Evolutionary conservation across 495 filamentous ascomycete species (phyloP), one percentile per base, ranked within the genome.

Genomic region (Penicillium arizonense): DNA sequence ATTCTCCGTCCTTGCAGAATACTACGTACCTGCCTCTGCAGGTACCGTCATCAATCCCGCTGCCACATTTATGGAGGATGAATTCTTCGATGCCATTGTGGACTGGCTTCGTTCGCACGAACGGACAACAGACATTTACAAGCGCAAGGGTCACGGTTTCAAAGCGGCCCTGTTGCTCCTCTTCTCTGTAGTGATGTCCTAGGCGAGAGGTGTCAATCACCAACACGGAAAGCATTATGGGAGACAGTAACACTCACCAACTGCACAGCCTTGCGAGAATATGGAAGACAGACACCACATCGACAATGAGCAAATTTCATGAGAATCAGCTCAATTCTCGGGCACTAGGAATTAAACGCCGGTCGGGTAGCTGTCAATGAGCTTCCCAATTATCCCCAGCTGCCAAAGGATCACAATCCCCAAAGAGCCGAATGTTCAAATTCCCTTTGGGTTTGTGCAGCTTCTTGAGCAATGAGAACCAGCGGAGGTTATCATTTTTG

Each of bases 401-500:
- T 20, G 10, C 12, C 39, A 24, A 20, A 13, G 4, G 3, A 12
- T 26, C 1, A 42, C 5, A 24, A 1, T 24, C 5, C 18, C 8
- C 18, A 18, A 42, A 24, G 20, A 11, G 9, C 24, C 8, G 10
- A 42, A 23, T 1, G 16, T 13, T 42, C 39, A 13, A 48, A 40
- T 49, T 26, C 30, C 46, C 7, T 8, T 48, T 28, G 18, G 32
- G 11, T 38, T 48, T 48, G 33, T 48, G 46, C 34, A 48, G 20
- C 46, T 48, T 18, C 33, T 48, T 14, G 46, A 49, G 35, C 20
- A 40, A 40, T 18, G 46, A 2, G 20, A 16, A 49, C 46, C 46
- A 20, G 35, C 23, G 3, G 20, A 21, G 35, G 36, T 49, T 40
- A 40, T 49, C 20, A 49, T 49, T 26, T 49, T 49, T 40, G 46